A percentile compares a stretch with the other conserved stretches of the same genome.
Conservation (phyloP, 2,329 filamentous ascomycete species). For the Colletotrichum orbiculare region DNA sequence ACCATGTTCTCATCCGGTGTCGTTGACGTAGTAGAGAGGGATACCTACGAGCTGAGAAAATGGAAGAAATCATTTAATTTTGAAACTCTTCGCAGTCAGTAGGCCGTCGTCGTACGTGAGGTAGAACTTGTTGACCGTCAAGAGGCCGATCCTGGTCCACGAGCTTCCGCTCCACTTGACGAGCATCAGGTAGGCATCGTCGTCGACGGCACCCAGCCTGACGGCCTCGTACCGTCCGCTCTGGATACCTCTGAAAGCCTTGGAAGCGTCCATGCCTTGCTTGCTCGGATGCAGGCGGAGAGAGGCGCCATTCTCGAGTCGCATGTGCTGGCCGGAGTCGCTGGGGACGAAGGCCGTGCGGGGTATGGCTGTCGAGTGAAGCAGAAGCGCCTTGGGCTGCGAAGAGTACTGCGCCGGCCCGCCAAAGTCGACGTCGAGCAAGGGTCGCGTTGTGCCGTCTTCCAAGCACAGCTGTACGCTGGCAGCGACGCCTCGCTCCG, state of each 20-base stretch:
- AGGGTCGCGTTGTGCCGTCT: constrained; percentile 7
- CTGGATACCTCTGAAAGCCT: constrained; percentile 13
- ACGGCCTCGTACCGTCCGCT: constrained; percentile 21
- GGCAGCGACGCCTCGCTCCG: background rate
- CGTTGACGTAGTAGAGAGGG: too few relatives aligned
- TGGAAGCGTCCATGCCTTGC: constrained; percentile 11
- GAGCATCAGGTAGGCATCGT: constrained; percentile 21
- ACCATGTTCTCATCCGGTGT: too few relatives aligned
- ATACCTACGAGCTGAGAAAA: too few relatives aligned
- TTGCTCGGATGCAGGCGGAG: constrained; percentile 17
- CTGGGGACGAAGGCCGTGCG: constrained; percentile 16
- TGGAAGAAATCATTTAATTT: background rate
- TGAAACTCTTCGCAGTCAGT: background rate
- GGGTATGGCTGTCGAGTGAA: constrained; percentile 8
- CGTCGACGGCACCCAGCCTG: constrained; percentile 8
- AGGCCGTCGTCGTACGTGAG: constrained; percentile 10
- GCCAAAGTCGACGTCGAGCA: constrained; percentile 10
- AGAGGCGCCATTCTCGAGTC: constrained; percentile 12
- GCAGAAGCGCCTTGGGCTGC: constrained; percentile 12
- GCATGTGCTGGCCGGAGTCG: constrained; percentile 14
- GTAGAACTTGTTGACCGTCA: constrained; percentile 14
- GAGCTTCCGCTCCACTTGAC: constrained; percentile 22
- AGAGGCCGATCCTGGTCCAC: constrained; percentile 5
- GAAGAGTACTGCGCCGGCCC: constrained; percentile 1
- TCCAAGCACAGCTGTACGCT: constrained; percentile 10